These are phyloP conservation scores for Dictyophora rubrovolvata DNA, from an alignment of 768 basidiomycete species.

Conservation along the genomic window DNA sequence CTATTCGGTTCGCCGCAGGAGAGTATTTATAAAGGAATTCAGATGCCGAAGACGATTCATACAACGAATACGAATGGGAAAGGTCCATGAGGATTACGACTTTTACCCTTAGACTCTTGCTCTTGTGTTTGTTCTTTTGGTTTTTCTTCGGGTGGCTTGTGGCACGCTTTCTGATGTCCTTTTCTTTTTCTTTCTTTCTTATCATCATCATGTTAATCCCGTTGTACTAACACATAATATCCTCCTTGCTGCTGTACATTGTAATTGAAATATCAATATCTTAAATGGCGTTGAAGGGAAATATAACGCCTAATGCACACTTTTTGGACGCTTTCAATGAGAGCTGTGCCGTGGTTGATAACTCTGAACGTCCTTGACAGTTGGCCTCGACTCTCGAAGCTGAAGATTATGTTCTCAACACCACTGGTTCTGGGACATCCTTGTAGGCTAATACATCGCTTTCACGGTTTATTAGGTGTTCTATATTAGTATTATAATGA, in stretches of 20 bases:
- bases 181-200: neutral
- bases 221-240: neutral
- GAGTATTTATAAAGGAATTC: constrained; percentile 66
- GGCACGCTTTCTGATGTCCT: neutral
- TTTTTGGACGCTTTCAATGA: no score
- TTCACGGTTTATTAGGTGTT: no score
- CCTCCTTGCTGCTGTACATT: neutral
- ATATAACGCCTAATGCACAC: no score
- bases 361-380: no score
- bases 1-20: constrained; percentile 69
- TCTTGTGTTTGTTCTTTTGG: neutral
- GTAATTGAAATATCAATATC: neutral
- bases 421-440: no score
- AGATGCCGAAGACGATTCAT: constrained; percentile 3
- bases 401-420: no score
- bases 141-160: neutral
- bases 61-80: constrained; percentile 45
- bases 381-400: no score
- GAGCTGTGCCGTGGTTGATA: no score
- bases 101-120: neutral
- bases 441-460: no score
- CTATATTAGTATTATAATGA: no score
- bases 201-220: neutral
- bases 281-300: no score
- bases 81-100: neutral